Base-by-base conservation (phyloP, 2,329 filamentous ascomycete species). In the Fusarium globosum region DNA sequence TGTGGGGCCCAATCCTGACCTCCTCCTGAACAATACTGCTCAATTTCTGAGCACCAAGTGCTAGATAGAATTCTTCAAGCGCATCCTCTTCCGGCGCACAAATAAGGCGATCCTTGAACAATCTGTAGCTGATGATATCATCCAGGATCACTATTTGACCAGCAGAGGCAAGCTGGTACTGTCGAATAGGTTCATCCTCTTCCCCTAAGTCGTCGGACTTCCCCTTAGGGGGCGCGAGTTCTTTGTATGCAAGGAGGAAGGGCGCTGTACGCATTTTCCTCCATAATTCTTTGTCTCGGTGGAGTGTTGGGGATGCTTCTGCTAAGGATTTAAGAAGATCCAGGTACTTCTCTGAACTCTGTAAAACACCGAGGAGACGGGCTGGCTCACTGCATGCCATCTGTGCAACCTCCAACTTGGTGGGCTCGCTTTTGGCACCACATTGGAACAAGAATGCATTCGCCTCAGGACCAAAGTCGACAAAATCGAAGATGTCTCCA, bases 401-500 rank as follows among this genome's bases (percentile, higher is more conserved):
- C 43, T 90, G 88, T 9, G 95, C 96, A 74, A 99, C 89, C 81
- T 99, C 96, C 6, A 89, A 81, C 76, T 94, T 96, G 6, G 93
- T 97, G 8, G 96, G 96, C 81, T 99, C 96, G 71, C 90, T 91
- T 82, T 97, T 98, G 6, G 95, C 96, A 15, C 96, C 96, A 73
- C 95, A 94, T 71, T 94, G 93, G 76, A 95, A 89, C 23, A 99
- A 84, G 78, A 99, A 99, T 0, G 93, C 87, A 78, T 98, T 98
- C 5, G 94, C 96, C 79, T 96, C 91, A 39, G 88, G 85, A 0
- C 96, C 95, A 83, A 98, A 99, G 80, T 98, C 94, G 20, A 98
- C 95, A 82, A 98, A 99, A 80, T 98, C 95, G 75, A 99, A 97
- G 38, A 99, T 97, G 38, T 97, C 93, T 16, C 90, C 93, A 77